Evolutionary conservation across 148 eudicot species (phyloP).

Genomic region (Nepenthes gracilis): DNA sequence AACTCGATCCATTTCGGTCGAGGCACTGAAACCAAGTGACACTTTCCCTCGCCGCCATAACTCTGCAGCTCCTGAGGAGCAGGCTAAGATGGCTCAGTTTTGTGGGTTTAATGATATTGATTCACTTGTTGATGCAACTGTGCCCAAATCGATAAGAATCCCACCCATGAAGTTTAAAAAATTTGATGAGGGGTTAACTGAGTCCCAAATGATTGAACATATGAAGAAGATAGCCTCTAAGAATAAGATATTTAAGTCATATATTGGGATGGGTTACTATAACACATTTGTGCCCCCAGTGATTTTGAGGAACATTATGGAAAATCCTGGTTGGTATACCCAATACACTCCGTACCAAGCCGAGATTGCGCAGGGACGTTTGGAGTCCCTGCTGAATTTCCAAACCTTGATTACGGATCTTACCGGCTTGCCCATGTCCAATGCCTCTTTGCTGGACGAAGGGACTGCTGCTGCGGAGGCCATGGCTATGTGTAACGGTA

Average conservation of each 20-base stretch:
- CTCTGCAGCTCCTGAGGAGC: conserved; percentile 75
- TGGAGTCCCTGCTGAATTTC: conserved; percentile 71
- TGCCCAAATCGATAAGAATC: conserved; percentile 67
- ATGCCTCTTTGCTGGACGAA: conserved; percentile 86
- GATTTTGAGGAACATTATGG: conserved; percentile 89
- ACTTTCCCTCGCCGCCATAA: conserved; percentile 84
- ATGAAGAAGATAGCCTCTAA: conserved; percentile 74
- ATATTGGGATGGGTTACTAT: conserved; percentile 94
- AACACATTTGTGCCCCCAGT: conserved; percentile 77
- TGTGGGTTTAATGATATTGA: conserved; percentile 58
- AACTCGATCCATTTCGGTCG: conserved; percentile 58
- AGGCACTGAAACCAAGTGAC: conserved; percentile 72
- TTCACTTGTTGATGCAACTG: conserved; percentile 75
- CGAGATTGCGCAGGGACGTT: conserved; percentile 88
- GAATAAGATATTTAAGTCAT: conserved; percentile 71
- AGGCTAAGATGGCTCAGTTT: conserved; percentile 54
- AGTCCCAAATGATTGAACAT: conserved; percentile 74
- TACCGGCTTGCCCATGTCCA: conserved; percentile 87
- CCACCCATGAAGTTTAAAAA: conserved; percentile 48
- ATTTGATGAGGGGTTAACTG: conserved; percentile 79
- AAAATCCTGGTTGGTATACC: conserved; percentile 95
- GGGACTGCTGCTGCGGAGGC: conserved; percentile 98
- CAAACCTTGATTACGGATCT: conserved; percentile 88
- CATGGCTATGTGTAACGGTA: conserved; percentile 96
- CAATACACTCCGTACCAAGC: conserved; percentile 98